phyloP scores from a whole-genome alignment of 1,284 basidiomycete genomes.

The Earliella scabrosa region DNA sequence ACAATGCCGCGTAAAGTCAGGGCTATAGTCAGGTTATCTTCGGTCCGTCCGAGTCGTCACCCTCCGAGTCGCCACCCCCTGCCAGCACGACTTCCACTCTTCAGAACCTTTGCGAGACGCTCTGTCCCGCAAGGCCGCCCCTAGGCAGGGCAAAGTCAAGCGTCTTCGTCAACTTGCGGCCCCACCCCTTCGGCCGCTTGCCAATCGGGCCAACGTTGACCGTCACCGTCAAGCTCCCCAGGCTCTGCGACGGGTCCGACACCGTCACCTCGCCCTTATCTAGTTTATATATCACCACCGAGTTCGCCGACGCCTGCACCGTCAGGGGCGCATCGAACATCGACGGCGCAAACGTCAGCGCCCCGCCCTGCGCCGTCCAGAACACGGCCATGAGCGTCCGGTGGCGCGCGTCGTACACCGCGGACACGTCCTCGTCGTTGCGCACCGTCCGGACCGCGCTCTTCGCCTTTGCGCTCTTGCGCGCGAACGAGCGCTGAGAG shows the following conservation, averaged over 20 bases:
- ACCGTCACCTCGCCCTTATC: slow-evolving; percentile 50
- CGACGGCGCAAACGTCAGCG: slow-evolving; percentile 23
- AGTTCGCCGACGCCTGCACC: slow-evolving; percentile 43
- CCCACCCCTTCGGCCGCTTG: slow-evolving; percentile 7
- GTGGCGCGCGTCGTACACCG: slow-evolving; percentile 37
- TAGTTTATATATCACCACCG: slow-evolving; percentile 50
- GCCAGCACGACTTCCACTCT: neutral
- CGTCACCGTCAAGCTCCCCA: slow-evolving; percentile 34
- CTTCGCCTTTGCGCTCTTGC: slow-evolving; percentile 13
- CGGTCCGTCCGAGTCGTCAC: too few species aligned
- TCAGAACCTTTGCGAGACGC: slow-evolving; percentile 37
- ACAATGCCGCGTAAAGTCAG: too few species aligned
- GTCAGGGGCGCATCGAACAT: slow-evolving; percentile 38
- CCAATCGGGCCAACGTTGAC: slow-evolving; percentile 33
- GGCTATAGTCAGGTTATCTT: too few species aligned
- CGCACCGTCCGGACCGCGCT: slow-evolving; percentile 40
- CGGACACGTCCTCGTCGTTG: slow-evolving; percentile 39
- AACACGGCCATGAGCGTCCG: slow-evolving; percentile 38
- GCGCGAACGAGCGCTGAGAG: slow-evolving; percentile 36
- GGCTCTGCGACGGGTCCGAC: slow-evolving; percentile 58
- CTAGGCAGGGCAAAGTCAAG: slow-evolving; percentile 34
- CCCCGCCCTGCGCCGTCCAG: slow-evolving; percentile 38
- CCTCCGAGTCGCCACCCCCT: too few species aligned
- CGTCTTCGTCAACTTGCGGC: slow-evolving; percentile 29
- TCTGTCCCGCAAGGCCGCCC: slow-evolving; percentile 46